A percentile compares a stretch with the other conserved stretches of the same genome.
Evolutionary conservation across 2,329 filamentous ascomycete genomes (phyloP).

Genomic region (Trichophaea hybrida): DNA sequence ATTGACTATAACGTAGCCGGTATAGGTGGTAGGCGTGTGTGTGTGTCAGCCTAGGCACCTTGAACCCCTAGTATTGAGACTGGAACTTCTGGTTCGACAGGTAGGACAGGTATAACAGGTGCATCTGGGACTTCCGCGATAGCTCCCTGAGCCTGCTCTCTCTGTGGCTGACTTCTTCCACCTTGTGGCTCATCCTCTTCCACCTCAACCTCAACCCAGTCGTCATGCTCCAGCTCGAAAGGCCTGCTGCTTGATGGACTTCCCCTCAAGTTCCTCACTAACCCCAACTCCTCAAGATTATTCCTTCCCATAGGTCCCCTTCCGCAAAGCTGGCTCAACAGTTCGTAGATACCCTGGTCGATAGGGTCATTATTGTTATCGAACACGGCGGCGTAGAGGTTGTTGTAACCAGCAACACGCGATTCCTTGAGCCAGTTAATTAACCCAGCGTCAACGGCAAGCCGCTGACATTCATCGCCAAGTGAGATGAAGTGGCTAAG

Average conservation of each 20-base stretch:
- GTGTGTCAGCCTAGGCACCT: too few relatives aligned
- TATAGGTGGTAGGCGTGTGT: too few relatives aligned
- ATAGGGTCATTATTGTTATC: slow-evolving; percentile 8
- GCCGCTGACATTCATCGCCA: slow-evolving; percentile 8
- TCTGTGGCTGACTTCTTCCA: neutral
- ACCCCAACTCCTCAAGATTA: neutral
- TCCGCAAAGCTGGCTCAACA: neutral
- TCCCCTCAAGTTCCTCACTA: neutral
- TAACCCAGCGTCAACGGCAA: slow-evolving; percentile 19
- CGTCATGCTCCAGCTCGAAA: neutral
- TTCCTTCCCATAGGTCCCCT: neutral
- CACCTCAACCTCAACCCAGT: slow-evolving; percentile 1
- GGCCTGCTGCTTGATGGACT: neutral
- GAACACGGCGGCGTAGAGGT: slow-evolving; percentile 9
- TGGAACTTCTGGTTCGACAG: too few relatives aligned
- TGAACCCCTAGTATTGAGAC: too few relatives aligned
- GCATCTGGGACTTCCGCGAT: too few relatives aligned
- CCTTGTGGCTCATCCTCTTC: neutral
- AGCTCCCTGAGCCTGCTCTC: neutral
- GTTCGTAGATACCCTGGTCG: slow-evolving; percentile 6
- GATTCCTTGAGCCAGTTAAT: slow-evolving; percentile 15
- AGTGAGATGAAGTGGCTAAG: slow-evolving; percentile 16
- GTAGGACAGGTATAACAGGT: too few relatives aligned
- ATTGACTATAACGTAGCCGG: too few relatives aligned
- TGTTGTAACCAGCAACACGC: slow-evolving; percentile 3